A percentile compares a stretch with the other conserved stretches of the same genome.
phyloP scores from a whole-genome alignment of 2,329 filamentous ascomycete species.

The Colletotrichum lini region DNA sequence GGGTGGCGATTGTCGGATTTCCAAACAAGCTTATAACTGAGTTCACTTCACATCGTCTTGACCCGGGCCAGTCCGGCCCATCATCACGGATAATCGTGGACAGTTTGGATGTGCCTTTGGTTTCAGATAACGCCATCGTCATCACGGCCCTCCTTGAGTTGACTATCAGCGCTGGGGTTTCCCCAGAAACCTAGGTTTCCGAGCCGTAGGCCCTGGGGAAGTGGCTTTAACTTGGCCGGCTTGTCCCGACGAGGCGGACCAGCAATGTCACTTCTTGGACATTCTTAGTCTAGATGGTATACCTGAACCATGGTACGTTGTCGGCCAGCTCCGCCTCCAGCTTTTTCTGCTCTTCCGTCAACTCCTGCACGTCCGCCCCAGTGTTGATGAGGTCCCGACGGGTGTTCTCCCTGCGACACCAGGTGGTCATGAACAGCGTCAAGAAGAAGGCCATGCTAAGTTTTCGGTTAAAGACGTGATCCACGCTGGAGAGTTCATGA shows the following conservation, averaged over 20 bases:
- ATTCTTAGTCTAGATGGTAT: slow-evolving; percentile 43
- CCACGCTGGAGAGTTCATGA: slow-evolving; percentile 16
- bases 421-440: slow-evolving; percentile 51
- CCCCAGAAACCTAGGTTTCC: no score
- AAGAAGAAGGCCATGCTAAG: slow-evolving; percentile 49
- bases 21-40: no score
- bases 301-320: slow-evolving; percentile 51
- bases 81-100: no score
- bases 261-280: neutral
- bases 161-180: no score
- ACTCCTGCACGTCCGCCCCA: slow-evolving; percentile 40
- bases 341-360: slow-evolving; percentile 49
- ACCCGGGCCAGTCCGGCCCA: no score
- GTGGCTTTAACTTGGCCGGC: no score
- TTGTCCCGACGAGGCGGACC: neutral
- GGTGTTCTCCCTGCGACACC: slow-evolving; percentile 50
- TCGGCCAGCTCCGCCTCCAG: slow-evolving; percentile 51
- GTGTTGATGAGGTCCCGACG: slow-evolving; percentile 46
- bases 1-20: no score
- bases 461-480: slow-evolving; percentile 28
- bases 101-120: no score
- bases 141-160: no score
- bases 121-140: no score
- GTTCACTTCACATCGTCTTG: no score
- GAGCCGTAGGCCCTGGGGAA: no score